A percentile compares a stretch with the other conserved stretches of the same genome.
These are phyloP conservation scores for Goffeauzyma gilvescens DNA, from an alignment of 768 basidiomycete genomes.

Conservation along the genomic window DNA sequence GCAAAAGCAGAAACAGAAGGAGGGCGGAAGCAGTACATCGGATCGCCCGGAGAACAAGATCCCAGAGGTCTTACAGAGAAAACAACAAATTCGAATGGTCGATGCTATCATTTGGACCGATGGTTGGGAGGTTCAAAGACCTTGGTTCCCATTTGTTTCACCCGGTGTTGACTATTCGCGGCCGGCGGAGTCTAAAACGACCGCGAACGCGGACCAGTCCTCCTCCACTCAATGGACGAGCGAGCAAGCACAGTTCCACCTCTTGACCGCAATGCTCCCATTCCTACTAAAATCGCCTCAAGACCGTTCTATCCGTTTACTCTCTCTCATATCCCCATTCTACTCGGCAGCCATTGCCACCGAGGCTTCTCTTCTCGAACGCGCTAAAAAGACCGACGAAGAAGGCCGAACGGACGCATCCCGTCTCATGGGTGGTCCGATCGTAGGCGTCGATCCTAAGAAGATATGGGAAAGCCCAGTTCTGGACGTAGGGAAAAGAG, in stretches of 20 bases:
- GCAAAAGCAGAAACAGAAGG: too few relatives aligned
- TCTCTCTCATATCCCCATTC: conserved; percentile 71
- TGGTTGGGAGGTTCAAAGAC: conserved; percentile 21
- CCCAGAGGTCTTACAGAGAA: too few relatives aligned
- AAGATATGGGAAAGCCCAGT: conserved; percentile 49
- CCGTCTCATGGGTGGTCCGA: too few relatives aligned
- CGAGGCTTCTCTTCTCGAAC: conserved; percentile 37
- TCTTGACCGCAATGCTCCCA: conserved; percentile 61
- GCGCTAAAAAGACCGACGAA: conserved; percentile 26
- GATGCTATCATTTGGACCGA: conserved; percentile 28
- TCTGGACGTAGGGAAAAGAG: conserved; percentile 35
- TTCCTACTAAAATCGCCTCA: conserved; percentile 58
- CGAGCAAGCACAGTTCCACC: conserved; percentile 41
- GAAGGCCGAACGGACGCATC: conserved; percentile 53
- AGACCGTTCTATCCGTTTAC: conserved; percentile 78
- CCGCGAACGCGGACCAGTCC: background rate
- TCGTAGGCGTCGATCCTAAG: too few relatives aligned
- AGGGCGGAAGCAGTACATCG: too few relatives aligned
- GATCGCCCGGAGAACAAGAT: too few relatives aligned
- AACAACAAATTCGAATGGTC: too few relatives aligned
- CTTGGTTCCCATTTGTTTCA: conserved; percentile 1
- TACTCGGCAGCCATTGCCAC: conserved; percentile 57
- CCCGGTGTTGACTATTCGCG: background rate
- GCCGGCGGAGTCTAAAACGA: background rate
- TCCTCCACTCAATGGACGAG: conserved; percentile 15